Evolutionary conservation across 228 moss, liverwort and hornwort species (phyloP).

Genomic region (Sphagnum fallax): DNA sequence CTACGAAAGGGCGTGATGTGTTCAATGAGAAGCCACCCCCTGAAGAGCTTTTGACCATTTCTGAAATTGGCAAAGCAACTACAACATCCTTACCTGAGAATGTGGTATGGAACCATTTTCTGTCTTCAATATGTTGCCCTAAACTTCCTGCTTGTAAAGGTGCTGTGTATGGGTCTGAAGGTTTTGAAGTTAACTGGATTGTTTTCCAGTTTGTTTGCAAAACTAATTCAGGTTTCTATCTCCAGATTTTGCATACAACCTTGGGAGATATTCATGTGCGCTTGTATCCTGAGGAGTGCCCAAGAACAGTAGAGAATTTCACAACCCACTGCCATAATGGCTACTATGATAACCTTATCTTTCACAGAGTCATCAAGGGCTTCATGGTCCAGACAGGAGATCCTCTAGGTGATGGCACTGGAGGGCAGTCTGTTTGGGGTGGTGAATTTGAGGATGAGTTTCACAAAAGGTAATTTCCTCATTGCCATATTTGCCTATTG

Average conservation of each 20-base stretch:
- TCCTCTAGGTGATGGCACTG: conserved; percentile 96
- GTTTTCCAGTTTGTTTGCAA: no score
- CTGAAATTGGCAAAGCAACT: conserved; percentile 93
- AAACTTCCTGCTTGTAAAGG: no score
- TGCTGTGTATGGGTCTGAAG: no score
- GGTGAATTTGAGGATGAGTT: conserved; percentile 99
- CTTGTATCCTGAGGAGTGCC: conserved; percentile 96
- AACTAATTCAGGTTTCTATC: conserved; percentile 1
- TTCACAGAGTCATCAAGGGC: conserved; percentile 97
- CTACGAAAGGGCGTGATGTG: conserved; percentile 91
- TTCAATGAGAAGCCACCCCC: conserved; percentile 98
- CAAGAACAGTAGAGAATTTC: conserved; percentile 94
- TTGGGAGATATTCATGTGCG: conserved; percentile 89
- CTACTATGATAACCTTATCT: conserved; percentile 98
- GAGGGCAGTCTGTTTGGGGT: conserved; percentile 98
- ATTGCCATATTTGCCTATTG: no score
- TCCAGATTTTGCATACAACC: conserved; percentile 90
- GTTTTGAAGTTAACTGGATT: no score
- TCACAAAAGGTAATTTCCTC: conserved; percentile 71
- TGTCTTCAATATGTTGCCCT: no score
- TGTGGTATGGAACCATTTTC: conserved; percentile 57
- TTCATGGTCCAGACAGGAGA: conserved; percentile 99
- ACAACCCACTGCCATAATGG: conserved; percentile 99
- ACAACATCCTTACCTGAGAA: conserved; percentile 96
- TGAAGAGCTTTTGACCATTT: conserved; percentile 95